These are phyloP conservation scores for Rhizomucor miehei DNA, from an alignment of 371 early-diverging fungal species.

Conservation along the genomic window DNA sequence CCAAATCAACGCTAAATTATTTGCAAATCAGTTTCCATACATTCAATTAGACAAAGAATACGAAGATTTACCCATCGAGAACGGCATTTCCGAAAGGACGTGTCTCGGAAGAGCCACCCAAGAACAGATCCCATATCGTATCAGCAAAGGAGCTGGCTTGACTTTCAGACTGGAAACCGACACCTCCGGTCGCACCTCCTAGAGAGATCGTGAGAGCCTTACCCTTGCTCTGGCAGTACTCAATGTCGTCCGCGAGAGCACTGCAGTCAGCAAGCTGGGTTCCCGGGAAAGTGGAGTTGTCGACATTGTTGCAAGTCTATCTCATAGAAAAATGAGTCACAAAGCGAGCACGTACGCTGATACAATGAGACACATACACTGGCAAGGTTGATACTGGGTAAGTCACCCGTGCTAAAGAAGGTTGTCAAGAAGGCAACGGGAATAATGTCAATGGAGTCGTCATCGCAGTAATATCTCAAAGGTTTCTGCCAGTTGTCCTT, in stretches of 20 bases:
- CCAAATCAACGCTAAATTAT: constrained; percentile 51
- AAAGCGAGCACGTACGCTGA: background rate
- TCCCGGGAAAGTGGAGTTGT: constrained; percentile 49
- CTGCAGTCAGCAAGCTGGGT: constrained; percentile 52
- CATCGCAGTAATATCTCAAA: constrained; percentile 61
- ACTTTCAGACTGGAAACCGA: constrained; percentile 43
- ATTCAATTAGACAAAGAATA: background rate
- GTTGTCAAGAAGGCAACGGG: constrained; percentile 68
- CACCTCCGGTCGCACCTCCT: constrained; percentile 57
- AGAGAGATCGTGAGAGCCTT: constrained; percentile 55
- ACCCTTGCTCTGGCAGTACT: constrained; percentile 52
- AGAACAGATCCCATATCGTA: constrained; percentile 54
- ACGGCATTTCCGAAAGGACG: constrained; percentile 61
- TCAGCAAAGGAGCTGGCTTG: constrained; percentile 49
- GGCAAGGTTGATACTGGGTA: constrained; percentile 62
- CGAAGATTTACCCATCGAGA: constrained; percentile 47
- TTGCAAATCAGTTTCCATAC: background rate
- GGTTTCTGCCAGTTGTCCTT: constrained; percentile 42
- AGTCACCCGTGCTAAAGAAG: constrained; percentile 46
- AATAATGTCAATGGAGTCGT: constrained; percentile 55
- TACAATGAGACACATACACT: constrained; percentile 32
- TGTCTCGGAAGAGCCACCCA: constrained; percentile 48
- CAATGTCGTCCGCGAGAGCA: constrained; percentile 45
- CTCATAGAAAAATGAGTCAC: background rate
- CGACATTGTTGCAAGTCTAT: constrained; percentile 31